Conservation (phyloP, 495 filamentous ascomycete species). For the Cercophora scortea region DNA sequence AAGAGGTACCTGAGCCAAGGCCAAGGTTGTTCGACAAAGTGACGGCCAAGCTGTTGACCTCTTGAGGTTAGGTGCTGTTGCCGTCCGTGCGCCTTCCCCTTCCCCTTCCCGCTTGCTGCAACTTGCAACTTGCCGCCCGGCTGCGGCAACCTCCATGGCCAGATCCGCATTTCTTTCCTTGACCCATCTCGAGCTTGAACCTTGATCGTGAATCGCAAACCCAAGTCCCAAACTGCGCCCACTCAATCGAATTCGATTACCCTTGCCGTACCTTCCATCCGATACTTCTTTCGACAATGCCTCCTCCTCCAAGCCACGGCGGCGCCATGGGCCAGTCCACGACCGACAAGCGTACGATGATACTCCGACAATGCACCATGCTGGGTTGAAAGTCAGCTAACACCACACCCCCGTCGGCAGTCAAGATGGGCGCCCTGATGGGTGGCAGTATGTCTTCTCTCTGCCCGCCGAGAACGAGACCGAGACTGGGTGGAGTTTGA, state of each 20-base stretch:
- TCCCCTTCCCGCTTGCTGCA: no score
- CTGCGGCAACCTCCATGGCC: no score
- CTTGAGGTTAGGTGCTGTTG: no score
- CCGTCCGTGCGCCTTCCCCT: no score
- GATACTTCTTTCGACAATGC: conserved; percentile 27
- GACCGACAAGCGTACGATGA: conserved; percentile 76
- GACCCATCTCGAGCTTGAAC: not conserved
- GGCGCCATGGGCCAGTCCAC: conserved; percentile 61
- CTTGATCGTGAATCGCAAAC: conserved; percentile 2
- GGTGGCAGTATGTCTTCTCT: conserved; percentile 70
- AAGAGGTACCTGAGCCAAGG: no score
- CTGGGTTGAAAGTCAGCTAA: conserved; percentile 14
- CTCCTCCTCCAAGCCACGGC: conserved; percentile 36
- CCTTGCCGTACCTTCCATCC: not conserved
- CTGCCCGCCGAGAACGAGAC: no score
- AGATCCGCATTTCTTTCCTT: no score
- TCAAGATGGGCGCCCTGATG: conserved; percentile 98
- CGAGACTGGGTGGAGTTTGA: not conserved
- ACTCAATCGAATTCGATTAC: not conserved
- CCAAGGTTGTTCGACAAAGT: no score
- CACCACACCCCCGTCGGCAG: conserved; percentile 35
- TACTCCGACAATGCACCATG: not conserved
- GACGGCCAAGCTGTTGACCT: no score
- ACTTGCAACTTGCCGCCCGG: no score
- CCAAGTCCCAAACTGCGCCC: not conserved